Percentiles rank a stretch among this genome's conserved stretches.
Conservation (phyloP, 768 basidiomycete genomes). For the Sarcomyxa edulis region DNA sequence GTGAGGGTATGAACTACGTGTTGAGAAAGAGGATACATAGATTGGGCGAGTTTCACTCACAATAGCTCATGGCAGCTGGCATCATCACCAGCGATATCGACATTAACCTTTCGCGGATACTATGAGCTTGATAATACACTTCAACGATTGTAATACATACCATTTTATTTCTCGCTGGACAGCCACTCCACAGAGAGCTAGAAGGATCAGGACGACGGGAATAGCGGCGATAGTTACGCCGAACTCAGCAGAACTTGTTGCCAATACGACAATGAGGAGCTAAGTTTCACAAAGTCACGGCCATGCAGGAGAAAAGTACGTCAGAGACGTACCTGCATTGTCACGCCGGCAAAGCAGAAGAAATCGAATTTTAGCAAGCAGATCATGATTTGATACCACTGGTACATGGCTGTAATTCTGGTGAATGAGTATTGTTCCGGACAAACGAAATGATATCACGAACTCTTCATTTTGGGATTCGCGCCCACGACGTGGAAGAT, state of each 20-base stretch:
- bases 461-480: slow-evolving; percentile 80
- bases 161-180: slow-evolving; percentile 79
- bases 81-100: slow-evolving; percentile 64
- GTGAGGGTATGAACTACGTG: background rate
- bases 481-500: slow-evolving; percentile 89
- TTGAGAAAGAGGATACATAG: too few relatives aligned
- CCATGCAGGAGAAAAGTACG: background rate
- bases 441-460: too few relatives aligned
- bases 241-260: slow-evolving; percentile 64
- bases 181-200: slow-evolving; percentile 61
- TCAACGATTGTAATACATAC: slow-evolving; percentile 40
- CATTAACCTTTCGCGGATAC: slow-evolving; percentile 68
- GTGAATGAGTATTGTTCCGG: background rate
- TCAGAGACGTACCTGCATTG: slow-evolving; percentile 61
- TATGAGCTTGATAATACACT: background rate
- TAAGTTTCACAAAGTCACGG: slow-evolving; percentile 23
- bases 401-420: slow-evolving; percentile 81
- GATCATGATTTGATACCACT: slow-evolving; percentile 82
- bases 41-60: too few relatives aligned
- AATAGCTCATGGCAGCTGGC: slow-evolving; percentile 73
- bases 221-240: slow-evolving; percentile 80
- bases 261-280: slow-evolving; percentile 79
- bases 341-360: slow-evolving; percentile 83
- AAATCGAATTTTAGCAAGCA: slow-evolving; percentile 89
- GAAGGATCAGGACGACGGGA: slow-evolving; percentile 66